Conservation (phyloP, 2,329 filamentous ascomycete species). For the Aspergillus pseudoterreus region DNA sequence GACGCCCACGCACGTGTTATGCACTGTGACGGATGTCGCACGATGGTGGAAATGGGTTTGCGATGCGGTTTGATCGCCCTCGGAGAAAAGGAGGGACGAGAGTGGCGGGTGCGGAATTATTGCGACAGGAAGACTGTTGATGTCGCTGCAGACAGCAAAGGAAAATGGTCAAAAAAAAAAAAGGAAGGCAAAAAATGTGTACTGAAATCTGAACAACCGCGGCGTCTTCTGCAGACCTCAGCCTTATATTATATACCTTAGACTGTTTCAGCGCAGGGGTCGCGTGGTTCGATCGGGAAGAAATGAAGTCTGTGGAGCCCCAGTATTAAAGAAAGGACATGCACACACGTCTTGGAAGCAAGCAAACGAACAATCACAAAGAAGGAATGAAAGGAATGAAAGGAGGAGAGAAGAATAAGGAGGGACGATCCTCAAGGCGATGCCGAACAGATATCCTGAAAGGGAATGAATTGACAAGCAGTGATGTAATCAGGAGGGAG, state of each 20-base stretch:
- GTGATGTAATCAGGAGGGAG: slow-evolving; percentile 6
- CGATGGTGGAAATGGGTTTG: neutral
- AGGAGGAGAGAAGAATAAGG: neutral
- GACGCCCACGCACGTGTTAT: neutral
- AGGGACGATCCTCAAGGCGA: neutral
- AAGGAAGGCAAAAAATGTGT: too few species aligned
- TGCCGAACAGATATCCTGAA: neutral
- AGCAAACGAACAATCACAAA: neutral
- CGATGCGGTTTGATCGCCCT: too few species aligned
- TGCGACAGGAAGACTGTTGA: too few species aligned
- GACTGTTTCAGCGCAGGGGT: too few species aligned
- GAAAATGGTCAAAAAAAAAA: too few species aligned
- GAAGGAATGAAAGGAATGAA: neutral
- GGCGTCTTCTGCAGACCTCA: too few species aligned
- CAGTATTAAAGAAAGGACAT: too few species aligned
- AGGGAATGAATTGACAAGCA: neutral
- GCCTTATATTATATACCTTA: too few species aligned
- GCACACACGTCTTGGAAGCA: neutral
- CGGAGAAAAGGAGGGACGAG: too few species aligned
- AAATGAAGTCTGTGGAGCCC: neutral
- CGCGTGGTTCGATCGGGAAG: neutral
- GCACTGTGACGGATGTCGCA: neutral
- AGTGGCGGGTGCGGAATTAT: too few species aligned
- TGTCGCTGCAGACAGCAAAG: too few species aligned
- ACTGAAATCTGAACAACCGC: too few species aligned